Percentiles rank a stretch among this genome's conserved stretches.
phyloP scores from a whole-genome alignment of 2,329 filamentous ascomycete genomes.

The Verticillium klebahnii region DNA sequence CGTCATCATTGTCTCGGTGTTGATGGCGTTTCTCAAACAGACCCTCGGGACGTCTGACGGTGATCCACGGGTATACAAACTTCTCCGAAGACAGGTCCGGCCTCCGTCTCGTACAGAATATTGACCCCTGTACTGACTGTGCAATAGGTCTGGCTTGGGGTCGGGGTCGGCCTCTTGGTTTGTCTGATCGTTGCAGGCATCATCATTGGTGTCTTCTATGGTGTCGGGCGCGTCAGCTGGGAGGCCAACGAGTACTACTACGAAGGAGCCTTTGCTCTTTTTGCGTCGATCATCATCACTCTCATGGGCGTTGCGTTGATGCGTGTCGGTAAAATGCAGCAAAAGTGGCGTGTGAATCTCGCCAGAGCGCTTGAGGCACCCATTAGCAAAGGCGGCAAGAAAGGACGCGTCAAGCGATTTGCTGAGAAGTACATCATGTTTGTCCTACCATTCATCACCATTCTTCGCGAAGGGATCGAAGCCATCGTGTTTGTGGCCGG shows the following conservation, averaged over 20 bases:
- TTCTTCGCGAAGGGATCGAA: constrained; percentile 82
- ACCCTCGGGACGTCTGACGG: constrained; percentile 61
- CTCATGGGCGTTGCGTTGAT: constrained; percentile 76
- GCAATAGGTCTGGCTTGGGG: constrained; percentile 55
- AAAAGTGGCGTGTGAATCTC: constrained; percentile 85
- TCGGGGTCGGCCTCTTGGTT: constrained; percentile 52
- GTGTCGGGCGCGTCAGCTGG: constrained; percentile 62
- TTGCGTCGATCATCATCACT: constrained; percentile 77
- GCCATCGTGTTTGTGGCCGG: constrained; percentile 83
- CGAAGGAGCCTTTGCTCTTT: constrained; percentile 72
- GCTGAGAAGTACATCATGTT: constrained; percentile 83
- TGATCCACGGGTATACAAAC: constrained; percentile 61
- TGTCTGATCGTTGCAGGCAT: constrained; percentile 58
- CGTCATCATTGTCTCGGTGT: constrained; percentile 79
- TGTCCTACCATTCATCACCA: constrained; percentile 78
- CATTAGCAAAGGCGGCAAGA: constrained; percentile 36
- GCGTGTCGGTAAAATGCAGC: constrained; percentile 75
- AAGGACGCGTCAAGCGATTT: constrained; percentile 53
- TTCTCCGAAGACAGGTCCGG: constrained; percentile 56
- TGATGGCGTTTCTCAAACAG: constrained; percentile 81
- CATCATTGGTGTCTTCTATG: constrained; percentile 68
- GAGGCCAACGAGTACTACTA: constrained; percentile 68
- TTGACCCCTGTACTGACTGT: background rate
- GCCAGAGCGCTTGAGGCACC: constrained; percentile 59
- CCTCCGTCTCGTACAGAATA: background rate